These are phyloP conservation scores for Coprinopsis cinerea DNA, from an alignment of 768 basidiomycete genomes.

Conservation along the genomic window DNA sequence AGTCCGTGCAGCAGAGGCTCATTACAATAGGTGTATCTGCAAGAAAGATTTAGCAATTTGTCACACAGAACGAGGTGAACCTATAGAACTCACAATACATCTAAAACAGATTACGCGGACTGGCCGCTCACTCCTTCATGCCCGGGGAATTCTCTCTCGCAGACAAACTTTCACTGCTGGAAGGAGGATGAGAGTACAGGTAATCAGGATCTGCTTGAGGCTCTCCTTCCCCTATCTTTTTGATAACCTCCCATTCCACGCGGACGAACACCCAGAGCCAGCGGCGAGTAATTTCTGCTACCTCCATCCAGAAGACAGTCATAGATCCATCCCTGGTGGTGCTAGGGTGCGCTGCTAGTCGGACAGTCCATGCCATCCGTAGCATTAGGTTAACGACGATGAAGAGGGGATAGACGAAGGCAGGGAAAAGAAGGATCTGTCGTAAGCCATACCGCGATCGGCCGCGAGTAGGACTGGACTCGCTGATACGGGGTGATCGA, in stretches of 20 bases:
- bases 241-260: slow-evolving; percentile 93
- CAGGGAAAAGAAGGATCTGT: slow-evolving; percentile 66
- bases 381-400: slow-evolving; percentile 81
- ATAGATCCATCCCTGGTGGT: slow-evolving; percentile 69
- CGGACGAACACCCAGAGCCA: slow-evolving; percentile 99
- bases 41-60: slow-evolving; percentile 2
- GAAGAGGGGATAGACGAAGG: slow-evolving; percentile 77
- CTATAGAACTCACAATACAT: background rate
- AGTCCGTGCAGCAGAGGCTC: background rate
- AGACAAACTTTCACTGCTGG: too few relatives aligned
- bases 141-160: too few relatives aligned
- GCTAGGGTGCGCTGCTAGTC: slow-evolving; percentile 83
- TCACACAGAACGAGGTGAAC: background rate
- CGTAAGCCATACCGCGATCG: slow-evolving; percentile 70
- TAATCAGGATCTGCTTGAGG: background rate
- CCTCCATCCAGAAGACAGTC: slow-evolving; percentile 85
- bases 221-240: slow-evolving; percentile 32
- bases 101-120: background rate
- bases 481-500: background rate
- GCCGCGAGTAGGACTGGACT: slow-evolving; percentile 20
- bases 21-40: background rate
- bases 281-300: slow-evolving; percentile 80
- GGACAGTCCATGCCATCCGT: slow-evolving; percentile 91
- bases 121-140: too few relatives aligned
- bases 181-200: too few relatives aligned